Percentiles rank a stretch among this genome's conserved stretches.
Evolutionary conservation across 1,284 basidiomycete species (phyloP).

Genomic region (Cyathus pygmaeus): DNA sequence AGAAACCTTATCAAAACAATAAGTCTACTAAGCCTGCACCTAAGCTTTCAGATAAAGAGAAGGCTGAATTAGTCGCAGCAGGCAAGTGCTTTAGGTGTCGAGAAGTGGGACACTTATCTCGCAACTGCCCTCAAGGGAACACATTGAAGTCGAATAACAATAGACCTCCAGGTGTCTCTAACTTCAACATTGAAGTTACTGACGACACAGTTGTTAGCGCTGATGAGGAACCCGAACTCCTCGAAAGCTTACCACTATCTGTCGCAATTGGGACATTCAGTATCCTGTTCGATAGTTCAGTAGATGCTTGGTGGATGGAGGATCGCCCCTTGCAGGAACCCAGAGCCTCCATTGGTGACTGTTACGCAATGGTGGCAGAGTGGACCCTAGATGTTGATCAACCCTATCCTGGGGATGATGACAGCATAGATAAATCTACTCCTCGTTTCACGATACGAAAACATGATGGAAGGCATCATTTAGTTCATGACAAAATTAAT

Average conservation of each 20-base stretch:
- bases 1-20: neutral
- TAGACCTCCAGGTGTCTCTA: conserved; percentile 15
- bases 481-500: too few species aligned
- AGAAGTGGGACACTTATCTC: conserved; percentile 15
- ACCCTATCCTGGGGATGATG: too few species aligned
- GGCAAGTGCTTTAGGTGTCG: conserved; percentile 25
- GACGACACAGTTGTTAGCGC: neutral
- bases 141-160: conserved; percentile 3
- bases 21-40: too few species aligned
- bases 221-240: conserved; percentile 7
- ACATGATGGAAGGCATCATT: too few species aligned
- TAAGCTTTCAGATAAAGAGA: conserved; percentile 15
- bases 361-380: neutral
- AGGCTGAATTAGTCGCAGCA: conserved; percentile 13
- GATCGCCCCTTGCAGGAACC: too few species aligned
- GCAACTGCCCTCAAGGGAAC: conserved; percentile 24
- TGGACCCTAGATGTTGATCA: neutral
- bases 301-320: too few species aligned
- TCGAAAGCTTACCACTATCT: conserved; percentile 8
- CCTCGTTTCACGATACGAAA: too few species aligned
- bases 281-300: too few species aligned
- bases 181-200: conserved; percentile 5
- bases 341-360: neutral
- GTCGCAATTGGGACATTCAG: neutral
- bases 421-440: too few species aligned